Evolutionary conservation across 176 grass and related monocot species (phyloP).

Genomic region (Aegilops bicornis): DNA sequence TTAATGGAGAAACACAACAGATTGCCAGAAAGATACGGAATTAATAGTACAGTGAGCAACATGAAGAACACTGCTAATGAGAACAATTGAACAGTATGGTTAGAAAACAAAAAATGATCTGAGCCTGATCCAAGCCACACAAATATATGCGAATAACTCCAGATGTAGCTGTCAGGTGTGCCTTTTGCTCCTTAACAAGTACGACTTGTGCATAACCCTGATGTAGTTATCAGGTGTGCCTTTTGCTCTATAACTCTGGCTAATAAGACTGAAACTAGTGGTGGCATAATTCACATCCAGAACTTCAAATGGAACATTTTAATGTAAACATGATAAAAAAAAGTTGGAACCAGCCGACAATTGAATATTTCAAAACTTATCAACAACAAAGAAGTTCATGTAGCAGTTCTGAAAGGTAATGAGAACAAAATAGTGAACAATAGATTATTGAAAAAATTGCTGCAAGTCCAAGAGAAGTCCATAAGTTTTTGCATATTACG

Average conservation of each 20-base stretch:
- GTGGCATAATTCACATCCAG: conserved; percentile 6
- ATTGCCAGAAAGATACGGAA: background rate
- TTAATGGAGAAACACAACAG: background rate
- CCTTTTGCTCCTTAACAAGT: background rate
- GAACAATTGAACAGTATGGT: conserved; percentile 8
- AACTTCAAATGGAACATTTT: background rate
- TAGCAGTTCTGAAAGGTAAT: background rate
- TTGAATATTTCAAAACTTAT: background rate
- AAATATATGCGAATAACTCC: conserved; percentile 11
- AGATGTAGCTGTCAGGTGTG: background rate
- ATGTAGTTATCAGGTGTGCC: background rate
- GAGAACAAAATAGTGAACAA: conserved; percentile 4
- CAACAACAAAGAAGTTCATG: background rate
- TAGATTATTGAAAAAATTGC: background rate
- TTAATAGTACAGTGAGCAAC: background rate
- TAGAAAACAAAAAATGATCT: background rate
- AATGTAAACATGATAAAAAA: background rate
- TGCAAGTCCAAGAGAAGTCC: background rate
- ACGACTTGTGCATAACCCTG: background rate
- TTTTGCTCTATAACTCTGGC: conserved; percentile 9
- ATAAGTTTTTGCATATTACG: conserved; percentile 3
- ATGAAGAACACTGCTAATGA: background rate
- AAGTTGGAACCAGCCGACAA: conserved; percentile 12
- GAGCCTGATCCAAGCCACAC: background rate
- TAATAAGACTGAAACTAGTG: background rate